Evolutionary conservation across 2,329 filamentous ascomycete species (phyloP).

Genomic region (Cyphellophora europaea): DNA sequence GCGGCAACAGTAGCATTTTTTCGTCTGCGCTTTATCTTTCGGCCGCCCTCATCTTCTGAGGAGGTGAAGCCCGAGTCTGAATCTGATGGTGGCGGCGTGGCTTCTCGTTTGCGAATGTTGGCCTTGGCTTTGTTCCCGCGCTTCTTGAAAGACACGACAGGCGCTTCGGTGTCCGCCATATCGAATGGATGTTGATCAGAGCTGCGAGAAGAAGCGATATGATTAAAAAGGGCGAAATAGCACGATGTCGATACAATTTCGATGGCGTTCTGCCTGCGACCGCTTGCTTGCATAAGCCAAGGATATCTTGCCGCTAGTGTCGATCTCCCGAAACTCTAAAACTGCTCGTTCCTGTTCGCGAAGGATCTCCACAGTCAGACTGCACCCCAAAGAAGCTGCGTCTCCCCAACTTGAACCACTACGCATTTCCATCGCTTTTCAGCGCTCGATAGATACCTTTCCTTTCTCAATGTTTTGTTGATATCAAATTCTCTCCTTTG

Average conservation of each 20-base stretch:
- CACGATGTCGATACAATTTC: neutral
- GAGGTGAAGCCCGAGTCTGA: slow-evolving; percentile 59
- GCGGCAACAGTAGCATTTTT: slow-evolving; percentile 60
- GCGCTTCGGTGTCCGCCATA: slow-evolving; percentile 23
- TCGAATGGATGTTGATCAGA: neutral
- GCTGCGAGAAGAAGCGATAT: too few species aligned
- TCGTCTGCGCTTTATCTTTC: slow-evolving; percentile 68
- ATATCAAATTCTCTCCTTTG: too few species aligned
- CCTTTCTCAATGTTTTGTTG: too few species aligned
- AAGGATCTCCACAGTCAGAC: too few species aligned
- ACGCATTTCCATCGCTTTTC: too few species aligned
- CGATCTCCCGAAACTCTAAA: too few species aligned
- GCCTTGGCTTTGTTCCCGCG: slow-evolving; percentile 66
- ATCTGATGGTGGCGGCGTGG: slow-evolving; percentile 55
- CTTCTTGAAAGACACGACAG: slow-evolving; percentile 64
- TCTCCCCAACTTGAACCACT: too few species aligned
- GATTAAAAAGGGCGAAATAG: neutral
- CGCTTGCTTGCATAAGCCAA: slow-evolving; percentile 5
- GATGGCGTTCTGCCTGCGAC: too few species aligned
- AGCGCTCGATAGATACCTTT: too few species aligned
- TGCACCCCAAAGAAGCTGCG: too few species aligned
- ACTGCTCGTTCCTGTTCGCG: too few species aligned
- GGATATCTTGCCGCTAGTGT: too few species aligned
- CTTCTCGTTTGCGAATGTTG: slow-evolving; percentile 69
- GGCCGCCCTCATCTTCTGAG: slow-evolving; percentile 68